Conservation (phyloP, 78 protist genomes). For the Isochrysis galbana region DNA sequence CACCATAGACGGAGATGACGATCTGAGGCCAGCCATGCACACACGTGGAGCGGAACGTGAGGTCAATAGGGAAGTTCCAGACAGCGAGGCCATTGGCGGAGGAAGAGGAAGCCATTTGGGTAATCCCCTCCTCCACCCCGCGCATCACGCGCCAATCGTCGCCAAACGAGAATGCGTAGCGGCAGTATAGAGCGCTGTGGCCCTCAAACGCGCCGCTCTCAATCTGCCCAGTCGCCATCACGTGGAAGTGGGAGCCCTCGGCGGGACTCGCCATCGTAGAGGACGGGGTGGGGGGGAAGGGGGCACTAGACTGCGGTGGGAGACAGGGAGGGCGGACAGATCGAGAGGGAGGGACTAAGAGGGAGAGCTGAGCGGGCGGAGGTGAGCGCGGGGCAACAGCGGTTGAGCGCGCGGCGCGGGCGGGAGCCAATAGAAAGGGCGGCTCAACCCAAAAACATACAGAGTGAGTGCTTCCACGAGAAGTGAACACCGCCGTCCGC, state of each 20-base stretch:
- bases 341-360: too few species aligned
- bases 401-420: too few species aligned
- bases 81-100: background rate
- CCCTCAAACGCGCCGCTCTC: background rate
- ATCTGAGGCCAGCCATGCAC: conserved; percentile 59
- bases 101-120: background rate
- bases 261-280: background rate
- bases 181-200: background rate
- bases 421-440: too few species aligned
- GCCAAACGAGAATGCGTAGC: conserved; percentile 34
- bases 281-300: too few species aligned
- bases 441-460: too few species aligned
- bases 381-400: too few species aligned
- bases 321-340: too few species aligned
- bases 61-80: conserved; percentile 55
- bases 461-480: too few species aligned
- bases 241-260: background rate
- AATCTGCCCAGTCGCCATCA: conserved; percentile 7
- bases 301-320: too few species aligned
- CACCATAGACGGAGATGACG: background rate
- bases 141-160: conserved; percentile 40
- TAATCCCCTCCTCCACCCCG: conserved; percentile 52
- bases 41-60: conserved; percentile 21
- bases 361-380: too few species aligned
- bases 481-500: too few species aligned